Evolutionary conservation across 106 monocot species (phyloP).

Genomic region (Dendrobium huoshanense): DNA sequence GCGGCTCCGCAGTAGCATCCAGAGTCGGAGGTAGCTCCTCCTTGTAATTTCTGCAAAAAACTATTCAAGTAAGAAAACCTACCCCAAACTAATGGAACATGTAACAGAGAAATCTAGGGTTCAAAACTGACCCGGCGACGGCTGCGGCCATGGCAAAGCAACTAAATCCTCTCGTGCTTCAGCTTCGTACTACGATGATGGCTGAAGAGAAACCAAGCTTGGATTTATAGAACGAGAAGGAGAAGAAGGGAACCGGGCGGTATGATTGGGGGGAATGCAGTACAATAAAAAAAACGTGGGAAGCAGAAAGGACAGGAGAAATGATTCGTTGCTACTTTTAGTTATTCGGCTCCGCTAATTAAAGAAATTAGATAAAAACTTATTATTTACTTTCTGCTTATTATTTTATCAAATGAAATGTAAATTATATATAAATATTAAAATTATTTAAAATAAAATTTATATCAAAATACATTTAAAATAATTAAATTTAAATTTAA

Average conservation of each 20-base stretch:
- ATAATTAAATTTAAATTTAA: too few relatives aligned
- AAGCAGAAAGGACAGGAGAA: too few relatives aligned
- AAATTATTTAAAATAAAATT: too few relatives aligned
- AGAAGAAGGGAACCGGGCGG: too few relatives aligned
- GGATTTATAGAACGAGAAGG: neutral
- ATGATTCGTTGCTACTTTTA: too few relatives aligned
- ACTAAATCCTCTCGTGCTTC: neutral
- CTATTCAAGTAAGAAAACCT: neutral
- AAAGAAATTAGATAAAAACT: too few relatives aligned
- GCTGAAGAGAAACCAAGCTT: neutral
- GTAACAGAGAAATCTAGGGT: neutral
- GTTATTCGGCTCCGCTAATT: too few relatives aligned
- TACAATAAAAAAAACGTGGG: neutral
- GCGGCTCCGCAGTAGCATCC: constrained; percentile 39
- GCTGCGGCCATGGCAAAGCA: neutral
- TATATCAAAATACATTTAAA: too few relatives aligned
- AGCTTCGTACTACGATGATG: neutral
- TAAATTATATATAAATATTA: too few relatives aligned
- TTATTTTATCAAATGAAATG: too few relatives aligned
- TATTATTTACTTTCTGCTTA: too few relatives aligned
- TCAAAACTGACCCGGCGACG: neutral
- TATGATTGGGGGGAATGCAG: too few relatives aligned
- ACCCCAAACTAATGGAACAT: neutral
- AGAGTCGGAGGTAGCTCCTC: constrained; percentile 48
- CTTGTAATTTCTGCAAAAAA: constrained; percentile 9